These are phyloP conservation scores for Stachybotrys chartarum DNA, from an alignment of 2,329 filamentous ascomycete genomes.

Conservation along the genomic window DNA sequence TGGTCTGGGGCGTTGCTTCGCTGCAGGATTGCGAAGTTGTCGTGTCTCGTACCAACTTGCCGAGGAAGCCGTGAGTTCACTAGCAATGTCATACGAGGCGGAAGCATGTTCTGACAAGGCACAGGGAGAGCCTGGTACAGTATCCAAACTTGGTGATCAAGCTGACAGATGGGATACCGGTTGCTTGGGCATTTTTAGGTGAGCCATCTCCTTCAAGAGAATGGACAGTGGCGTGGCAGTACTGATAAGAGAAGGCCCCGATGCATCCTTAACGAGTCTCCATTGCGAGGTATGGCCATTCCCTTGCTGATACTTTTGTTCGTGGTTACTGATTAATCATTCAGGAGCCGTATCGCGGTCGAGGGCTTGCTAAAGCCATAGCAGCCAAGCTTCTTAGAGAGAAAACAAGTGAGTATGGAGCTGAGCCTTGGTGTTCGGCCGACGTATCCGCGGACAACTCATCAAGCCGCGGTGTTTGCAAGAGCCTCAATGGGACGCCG, in stretches of 20 bases:
- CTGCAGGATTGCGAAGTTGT: constrained; percentile 50
- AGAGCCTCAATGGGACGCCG: constrained; percentile 48
- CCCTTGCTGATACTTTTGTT: neutral
- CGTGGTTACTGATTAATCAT: neutral
- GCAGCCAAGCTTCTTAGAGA: constrained; percentile 51
- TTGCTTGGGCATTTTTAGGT: constrained; percentile 60
- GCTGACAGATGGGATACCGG: constrained; percentile 34
- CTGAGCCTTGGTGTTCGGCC: constrained; percentile 50
- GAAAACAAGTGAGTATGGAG: constrained; percentile 33
- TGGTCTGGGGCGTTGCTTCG: constrained; percentile 48
- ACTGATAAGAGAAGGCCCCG: constrained; percentile 33
- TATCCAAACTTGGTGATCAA: constrained; percentile 42
- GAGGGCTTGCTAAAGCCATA: constrained; percentile 56
- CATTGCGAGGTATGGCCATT: constrained; percentile 45
- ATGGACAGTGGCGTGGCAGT: neutral
- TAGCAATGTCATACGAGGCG: neutral
- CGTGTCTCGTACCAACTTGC: constrained; percentile 46
- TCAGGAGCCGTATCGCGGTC: constrained; percentile 47
- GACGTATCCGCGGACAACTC: constrained; percentile 57
- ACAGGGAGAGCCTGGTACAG: constrained; percentile 31
- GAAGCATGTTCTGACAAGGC: neutral
- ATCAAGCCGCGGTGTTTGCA: constrained; percentile 55
- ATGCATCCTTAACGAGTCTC: constrained; percentile 54
- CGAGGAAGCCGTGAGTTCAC: constrained; percentile 39
- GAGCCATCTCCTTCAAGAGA: neutral